Evolutionary conservation across 1,139 yeast species (phyloP).

Genomic region (Neolecta irregularis): DNA sequence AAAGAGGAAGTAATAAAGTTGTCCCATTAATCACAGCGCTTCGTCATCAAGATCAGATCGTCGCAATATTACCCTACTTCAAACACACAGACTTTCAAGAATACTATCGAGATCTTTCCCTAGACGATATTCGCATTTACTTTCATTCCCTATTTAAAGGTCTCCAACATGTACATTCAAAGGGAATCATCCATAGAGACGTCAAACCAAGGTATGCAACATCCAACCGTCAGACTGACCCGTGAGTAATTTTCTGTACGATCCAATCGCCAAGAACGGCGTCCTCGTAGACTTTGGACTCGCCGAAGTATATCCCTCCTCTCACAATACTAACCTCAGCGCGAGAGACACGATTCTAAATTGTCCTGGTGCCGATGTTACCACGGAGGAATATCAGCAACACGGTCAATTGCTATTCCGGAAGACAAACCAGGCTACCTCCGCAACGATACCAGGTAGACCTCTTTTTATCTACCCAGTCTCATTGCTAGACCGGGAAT

Average conservation of each 20-base stretch:
- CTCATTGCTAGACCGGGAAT: conserved; percentile 53
- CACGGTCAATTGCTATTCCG: conserved; percentile 1
- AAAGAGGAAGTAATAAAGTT: conserved; percentile 52
- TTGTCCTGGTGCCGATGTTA: conserved; percentile 3
- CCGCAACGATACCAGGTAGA: conserved; percentile 40
- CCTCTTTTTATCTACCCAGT: neutral
- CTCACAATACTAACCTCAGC: neutral
- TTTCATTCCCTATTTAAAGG: conserved; percentile 67
- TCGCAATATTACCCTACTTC: conserved; percentile 83
- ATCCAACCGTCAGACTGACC: neutral
- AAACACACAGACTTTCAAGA: conserved; percentile 76
- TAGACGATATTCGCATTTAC: conserved; percentile 66
- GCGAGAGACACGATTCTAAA: conserved; percentile 3
- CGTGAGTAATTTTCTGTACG: conserved; percentile 50
- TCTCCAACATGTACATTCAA: conserved; percentile 56
- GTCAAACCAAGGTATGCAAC: conserved; percentile 43
- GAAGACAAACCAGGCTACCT: conserved; percentile 34
- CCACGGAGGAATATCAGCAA: no score
- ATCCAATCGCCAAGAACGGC: conserved; percentile 60
- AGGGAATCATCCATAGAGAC: conserved; percentile 73
- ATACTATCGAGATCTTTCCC: conserved; percentile 64
- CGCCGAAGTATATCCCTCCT: conserved; percentile 37
- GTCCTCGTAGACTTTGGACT: conserved; percentile 85
- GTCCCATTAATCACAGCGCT: conserved; percentile 83
- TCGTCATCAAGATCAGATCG: conserved; percentile 76